phyloP scores from a whole-genome alignment of 202 grass and related monocot species.

The Cymbopogon flexuosus region DNA sequence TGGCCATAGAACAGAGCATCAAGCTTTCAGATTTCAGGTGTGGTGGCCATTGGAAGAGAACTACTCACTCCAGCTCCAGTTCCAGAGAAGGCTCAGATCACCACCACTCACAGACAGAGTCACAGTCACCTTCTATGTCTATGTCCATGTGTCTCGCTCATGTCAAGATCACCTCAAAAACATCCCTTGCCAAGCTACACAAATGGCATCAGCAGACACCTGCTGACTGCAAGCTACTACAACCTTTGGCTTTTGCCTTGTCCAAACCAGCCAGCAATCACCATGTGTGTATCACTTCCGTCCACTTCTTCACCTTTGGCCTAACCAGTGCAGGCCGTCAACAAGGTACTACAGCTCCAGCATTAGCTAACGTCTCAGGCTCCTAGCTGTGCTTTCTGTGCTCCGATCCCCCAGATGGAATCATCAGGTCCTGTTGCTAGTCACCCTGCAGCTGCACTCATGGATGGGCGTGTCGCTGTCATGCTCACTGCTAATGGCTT shows the following conservation, averaged over 20 bases:
- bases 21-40: not conserved
- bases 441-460: not conserved
- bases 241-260: not conserved
- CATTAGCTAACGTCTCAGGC: not conserved
- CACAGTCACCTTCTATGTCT: not conserved
- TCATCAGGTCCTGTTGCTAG: slow-evolving; percentile 21
- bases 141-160: not conserved
- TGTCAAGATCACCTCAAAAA: not conserved
- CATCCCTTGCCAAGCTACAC: slow-evolving; percentile 27
- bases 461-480: not conserved
- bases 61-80: not conserved
- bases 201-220: slow-evolving; percentile 32
- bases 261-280: not conserved
- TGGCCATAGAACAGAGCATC: not conserved
- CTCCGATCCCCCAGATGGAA: not conserved
- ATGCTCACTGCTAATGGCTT: slow-evolving; percentile 6
- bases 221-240: not conserved
- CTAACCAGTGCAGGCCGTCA: not conserved
- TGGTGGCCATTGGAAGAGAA: not conserved
- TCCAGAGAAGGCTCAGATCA: not conserved
- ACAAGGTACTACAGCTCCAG: not conserved
- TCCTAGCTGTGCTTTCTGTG: not conserved
- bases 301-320: not conserved
- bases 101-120: not conserved
- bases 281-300: not conserved